Percentiles rank a stretch among this genome's conserved stretches.
These are phyloP conservation scores for Deinandra increscens DNA, from an alignment of 129 eudicot species.

Conservation along the genomic window DNA sequence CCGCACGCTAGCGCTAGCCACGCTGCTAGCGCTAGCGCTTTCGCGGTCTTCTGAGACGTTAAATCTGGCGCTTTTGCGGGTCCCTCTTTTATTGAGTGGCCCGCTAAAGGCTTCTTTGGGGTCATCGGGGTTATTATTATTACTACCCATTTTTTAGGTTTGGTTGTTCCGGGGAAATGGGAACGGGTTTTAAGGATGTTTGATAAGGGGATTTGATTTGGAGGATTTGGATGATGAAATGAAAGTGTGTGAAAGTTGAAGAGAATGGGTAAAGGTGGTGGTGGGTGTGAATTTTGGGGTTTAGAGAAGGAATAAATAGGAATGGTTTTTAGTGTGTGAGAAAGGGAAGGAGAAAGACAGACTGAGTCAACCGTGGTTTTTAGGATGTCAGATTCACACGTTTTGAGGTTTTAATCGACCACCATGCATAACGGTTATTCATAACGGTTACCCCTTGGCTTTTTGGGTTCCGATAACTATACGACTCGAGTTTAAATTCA, in stretches of 20 bases:
- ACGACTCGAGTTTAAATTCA: no score
- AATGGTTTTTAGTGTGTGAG: not conserved
- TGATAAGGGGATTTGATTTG: not conserved
- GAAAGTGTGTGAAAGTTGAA: not conserved
- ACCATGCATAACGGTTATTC: no score
- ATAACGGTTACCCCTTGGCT: no score
- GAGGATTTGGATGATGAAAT: not conserved
- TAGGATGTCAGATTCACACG: no score
- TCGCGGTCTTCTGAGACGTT: slow-evolving; percentile 43
- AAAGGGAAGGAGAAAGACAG: no score
- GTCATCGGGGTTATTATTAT: no score
- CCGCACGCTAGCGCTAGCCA: slow-evolving; percentile 19
- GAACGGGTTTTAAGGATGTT: not conserved
- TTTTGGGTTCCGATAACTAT: no score
- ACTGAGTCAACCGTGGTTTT: no score
- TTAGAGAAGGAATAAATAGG: not conserved
- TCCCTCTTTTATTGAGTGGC: slow-evolving; percentile 43
- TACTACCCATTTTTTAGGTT: slow-evolving; percentile 34
- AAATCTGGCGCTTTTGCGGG: slow-evolving; percentile 57
- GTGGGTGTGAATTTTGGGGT: not conserved
- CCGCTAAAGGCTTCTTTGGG: slow-evolving; percentile 39
- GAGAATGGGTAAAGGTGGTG: not conserved
- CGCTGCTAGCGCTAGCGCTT: not conserved
- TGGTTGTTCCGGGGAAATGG: not conserved
- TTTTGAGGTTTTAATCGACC: no score